phyloP scores from a whole-genome alignment of 2,329 filamentous ascomycete genomes.

The Byssochlamys sp. region DNA sequence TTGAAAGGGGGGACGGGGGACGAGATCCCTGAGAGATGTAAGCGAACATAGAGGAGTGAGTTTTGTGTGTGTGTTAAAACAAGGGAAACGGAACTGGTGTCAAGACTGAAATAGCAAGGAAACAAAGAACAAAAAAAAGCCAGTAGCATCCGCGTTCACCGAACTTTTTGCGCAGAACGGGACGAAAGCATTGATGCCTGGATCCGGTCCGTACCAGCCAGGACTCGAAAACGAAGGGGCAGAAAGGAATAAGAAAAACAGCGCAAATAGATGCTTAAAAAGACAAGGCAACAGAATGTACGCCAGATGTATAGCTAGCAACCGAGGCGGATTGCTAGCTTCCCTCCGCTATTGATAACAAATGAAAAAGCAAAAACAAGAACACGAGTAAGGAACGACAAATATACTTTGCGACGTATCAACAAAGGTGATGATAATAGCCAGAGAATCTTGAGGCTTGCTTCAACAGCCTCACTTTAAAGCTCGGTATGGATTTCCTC shows the following conservation, averaged over 20 bases:
- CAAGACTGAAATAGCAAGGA: neutral
- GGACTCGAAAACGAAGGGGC: neutral
- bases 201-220: neutral
- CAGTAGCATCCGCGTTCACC: neutral
- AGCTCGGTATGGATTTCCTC: constrained; percentile 2
- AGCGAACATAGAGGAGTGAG: neutral
- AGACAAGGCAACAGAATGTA: neutral
- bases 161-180: neutral
- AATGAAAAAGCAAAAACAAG: neutral
- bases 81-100: neutral
- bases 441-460: neutral
- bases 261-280: neutral
- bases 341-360: neutral
- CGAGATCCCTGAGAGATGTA: neutral
- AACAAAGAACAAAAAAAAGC: neutral
- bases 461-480: neutral
- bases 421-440: neutral
- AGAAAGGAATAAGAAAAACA: neutral
- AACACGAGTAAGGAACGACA: neutral
- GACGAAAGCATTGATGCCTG: neutral
- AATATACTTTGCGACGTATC: neutral
- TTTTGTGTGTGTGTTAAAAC: neutral
- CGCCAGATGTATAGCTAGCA: neutral
- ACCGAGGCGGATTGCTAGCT: neutral
- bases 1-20: neutral